These are phyloP conservation scores for Tilletia walkeri DNA, from an alignment of 1,284 basidiomycete genomes.

Conservation along the genomic window DNA sequence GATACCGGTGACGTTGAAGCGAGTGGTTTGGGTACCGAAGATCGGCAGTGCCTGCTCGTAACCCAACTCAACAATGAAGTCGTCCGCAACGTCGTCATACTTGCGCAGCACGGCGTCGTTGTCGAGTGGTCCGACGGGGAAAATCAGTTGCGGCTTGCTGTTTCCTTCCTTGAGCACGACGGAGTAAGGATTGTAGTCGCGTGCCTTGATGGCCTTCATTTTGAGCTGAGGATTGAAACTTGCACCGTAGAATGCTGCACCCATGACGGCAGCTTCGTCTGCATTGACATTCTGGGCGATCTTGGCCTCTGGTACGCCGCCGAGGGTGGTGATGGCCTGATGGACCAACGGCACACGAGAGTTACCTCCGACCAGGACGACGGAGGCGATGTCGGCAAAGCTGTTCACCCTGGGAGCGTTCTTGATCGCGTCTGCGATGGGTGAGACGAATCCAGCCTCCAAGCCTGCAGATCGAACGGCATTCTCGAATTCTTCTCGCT, in stretches of 20 bases:
- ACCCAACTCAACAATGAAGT: slow-evolving; percentile 43
- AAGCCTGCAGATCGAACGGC: slow-evolving; percentile 35
- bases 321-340: slow-evolving; percentile 57
- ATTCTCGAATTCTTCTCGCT: slow-evolving; percentile 73
- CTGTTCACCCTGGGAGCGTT: slow-evolving; percentile 59
- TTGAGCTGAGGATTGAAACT: slow-evolving; percentile 85
- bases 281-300: slow-evolving; percentile 81
- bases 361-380: slow-evolving; percentile 85
- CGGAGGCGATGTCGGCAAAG: slow-evolving; percentile 74
- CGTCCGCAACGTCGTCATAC: slow-evolving; percentile 36
- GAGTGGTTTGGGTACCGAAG: slow-evolving; percentile 28
- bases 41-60: slow-evolving; percentile 31
- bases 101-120: slow-evolving; percentile 28
- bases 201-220: slow-evolving; percentile 86
- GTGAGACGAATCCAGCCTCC: slow-evolving; percentile 33
- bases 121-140: slow-evolving; percentile 39
- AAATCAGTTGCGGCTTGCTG: slow-evolving; percentile 18
- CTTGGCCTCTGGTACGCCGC: slow-evolving; percentile 49
- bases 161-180: slow-evolving; percentile 23
- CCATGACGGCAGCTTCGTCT: slow-evolving; percentile 92
- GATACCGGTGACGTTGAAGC: slow-evolving; percentile 42
- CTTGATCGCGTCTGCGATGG: slow-evolving; percentile 71
- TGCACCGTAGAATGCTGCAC: slow-evolving; percentile 86
- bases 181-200: slow-evolving; percentile 61
- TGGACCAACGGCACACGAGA: slow-evolving; percentile 91